Base-by-base conservation (phyloP, 352 stramenopile genomes). In the Nothophytophthora sp. region DNA sequence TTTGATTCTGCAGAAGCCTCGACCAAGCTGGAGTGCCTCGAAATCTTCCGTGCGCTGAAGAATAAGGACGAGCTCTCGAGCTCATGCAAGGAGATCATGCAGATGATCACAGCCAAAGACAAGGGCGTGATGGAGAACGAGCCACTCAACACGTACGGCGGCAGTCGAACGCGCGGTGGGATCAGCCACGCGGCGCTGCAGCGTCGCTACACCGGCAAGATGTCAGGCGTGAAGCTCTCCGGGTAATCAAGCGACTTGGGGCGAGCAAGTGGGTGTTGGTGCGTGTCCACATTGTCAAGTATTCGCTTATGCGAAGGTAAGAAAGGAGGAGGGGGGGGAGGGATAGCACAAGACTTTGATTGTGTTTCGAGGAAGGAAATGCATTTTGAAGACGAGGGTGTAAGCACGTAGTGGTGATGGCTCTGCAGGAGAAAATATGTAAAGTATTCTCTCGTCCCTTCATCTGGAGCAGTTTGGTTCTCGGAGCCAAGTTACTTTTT, bases 131-230 rank as follows among this genome's bases (percentile, higher is more conserved):
- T 73, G 35, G 81, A 92, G 54, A 90, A 89, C 69, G 60, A 90
- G 43, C 28, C 63, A 35, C 52, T 90, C 34, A 90, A 88, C 63
- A 77, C 75, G 23, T 45, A 76, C 35, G 82, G 82, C 20, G 77
- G 80, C 38, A 67, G 69, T n/a, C 73, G 82, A 6, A 58, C 49
- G 1, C 80, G 80, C 43, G 78, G 80, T 18, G 79, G 79, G 5
- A 70, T 90, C 48, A 90, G 77, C 51, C 82, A 90, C 56, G 82
- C 82, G 18, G 76, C 79, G 15, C 66, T 92, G 15, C 82, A 92
- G 58, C 73, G 82, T 22, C 82, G 79, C 52, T 88, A 84, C 67
- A 92, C 82, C 35, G 82, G 82, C 73, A 90, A 90, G 63, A 90
- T 90, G 82, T 90, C 82, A 23, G 82, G 82, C 36, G 70, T 78